Conservation (phyloP, 768 basidiomycete genomes). For the Rhodotorula toruloides region DNA sequence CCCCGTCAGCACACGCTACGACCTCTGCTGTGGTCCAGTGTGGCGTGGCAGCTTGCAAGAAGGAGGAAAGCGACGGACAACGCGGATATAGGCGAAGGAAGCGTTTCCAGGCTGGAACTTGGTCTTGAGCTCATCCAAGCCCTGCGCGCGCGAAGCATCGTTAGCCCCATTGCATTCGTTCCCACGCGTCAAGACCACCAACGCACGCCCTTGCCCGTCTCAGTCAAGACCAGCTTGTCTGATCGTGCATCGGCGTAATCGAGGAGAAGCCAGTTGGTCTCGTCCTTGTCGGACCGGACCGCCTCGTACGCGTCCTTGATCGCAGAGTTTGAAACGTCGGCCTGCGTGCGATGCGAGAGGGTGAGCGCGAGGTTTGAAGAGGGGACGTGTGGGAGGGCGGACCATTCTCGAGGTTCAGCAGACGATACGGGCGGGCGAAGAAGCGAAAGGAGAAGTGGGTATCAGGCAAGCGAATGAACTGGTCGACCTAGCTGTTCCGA, state of each 20-base stretch:
- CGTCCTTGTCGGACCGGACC: conserved; percentile 75
- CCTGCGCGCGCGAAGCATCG: conserved; percentile 1
- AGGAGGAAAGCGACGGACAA: conserved; percentile 48
- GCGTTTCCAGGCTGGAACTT: conserved; percentile 67
- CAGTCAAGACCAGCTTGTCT: conserved; percentile 71
- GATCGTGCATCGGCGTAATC: conserved; percentile 63
- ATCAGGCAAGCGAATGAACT: background rate
- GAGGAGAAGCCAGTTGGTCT: conserved; percentile 82
- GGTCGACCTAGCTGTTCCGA: no score
- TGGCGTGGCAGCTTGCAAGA: no score
- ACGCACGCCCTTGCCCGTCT: conserved; percentile 65
- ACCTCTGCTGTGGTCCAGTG: no score
- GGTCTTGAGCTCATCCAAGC: conserved; percentile 69
- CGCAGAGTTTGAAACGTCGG: conserved; percentile 67
- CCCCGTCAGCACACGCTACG: no score
- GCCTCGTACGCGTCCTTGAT: conserved; percentile 83
- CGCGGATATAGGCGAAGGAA: conserved; percentile 75
- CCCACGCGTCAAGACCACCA: no score
- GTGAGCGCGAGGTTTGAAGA: no score
- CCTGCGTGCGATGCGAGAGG: conserved; percentile 47
- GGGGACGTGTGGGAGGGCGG: no score
- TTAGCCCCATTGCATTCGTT: no score
- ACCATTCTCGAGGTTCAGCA: no score
- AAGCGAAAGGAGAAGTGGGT: background rate
- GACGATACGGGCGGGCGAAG: background rate